Base-by-base conservation (phyloP, 257 asterid genomes). In the Mentha longifolia region DNA sequence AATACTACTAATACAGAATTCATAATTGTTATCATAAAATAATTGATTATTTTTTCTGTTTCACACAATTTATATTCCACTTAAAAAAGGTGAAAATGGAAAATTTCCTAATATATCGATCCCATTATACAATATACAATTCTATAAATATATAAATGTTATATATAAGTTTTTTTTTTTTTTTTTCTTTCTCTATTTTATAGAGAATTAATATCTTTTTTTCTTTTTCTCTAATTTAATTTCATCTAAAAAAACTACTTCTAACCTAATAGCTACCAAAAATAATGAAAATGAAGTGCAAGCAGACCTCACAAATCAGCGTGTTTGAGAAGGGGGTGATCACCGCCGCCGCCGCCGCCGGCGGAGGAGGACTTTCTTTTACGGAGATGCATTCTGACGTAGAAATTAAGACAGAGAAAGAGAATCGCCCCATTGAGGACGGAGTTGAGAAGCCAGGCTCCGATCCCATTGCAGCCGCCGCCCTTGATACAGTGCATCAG, bases 381-480 rank as follows among this genome's bases (percentile, higher is more conserved):
- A 43, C 51, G 67, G 12, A 77, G 71, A 70, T 80, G 82, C 87
- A 79, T 78, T 37, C 70, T 89, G 39, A 89, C 74, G 75, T 85
- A 87, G 87, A 87, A 91, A 71, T 89, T 87, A 64, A 89, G 75
- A 76, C 85, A 78, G 33, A 91, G 78, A 30, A 85, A 59, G 11
- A 91, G 84, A 74, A 91, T 82, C 0, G 91, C 88, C 0, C 85
- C 91, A 22, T 91, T 91, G 28, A 91, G 89, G 15, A 91, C 85
- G 3, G 97, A 87, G 68, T 91, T 91, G 70, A 87, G 82, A 19
- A 74, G 43, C 96, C 97, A 91, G 5, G 97, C 96, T 0, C 91
- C 91, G 13, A 91, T 91, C 6, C 97, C 97, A 22, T 91, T 88
- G 72, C 97, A 91, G 0, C 92, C 95, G 11, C 97, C 96, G 9